Evolutionary conservation across 1,139 yeast genomes (phyloP), one percentile per base, ranked within the genome.

Genomic region (Suhomyces choctaworum): DNA sequence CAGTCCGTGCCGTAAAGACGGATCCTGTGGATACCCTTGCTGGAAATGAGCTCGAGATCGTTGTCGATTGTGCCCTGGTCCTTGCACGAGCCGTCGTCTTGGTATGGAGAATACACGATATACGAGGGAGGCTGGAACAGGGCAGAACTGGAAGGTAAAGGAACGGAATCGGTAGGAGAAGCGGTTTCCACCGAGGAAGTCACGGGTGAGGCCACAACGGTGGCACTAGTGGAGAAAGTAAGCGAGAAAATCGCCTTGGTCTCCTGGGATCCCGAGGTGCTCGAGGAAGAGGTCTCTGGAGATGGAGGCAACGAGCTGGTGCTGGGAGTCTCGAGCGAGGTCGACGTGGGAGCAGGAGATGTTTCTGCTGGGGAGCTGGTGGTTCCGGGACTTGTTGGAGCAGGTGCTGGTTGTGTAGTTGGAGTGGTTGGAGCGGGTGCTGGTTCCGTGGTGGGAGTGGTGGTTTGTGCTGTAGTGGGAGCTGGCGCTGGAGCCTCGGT

Each of bases 1-100:
- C 97, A 89, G 58, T 89, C 96, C 37, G 87, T 82, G 48, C 95
- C 95, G 55, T 89, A 89, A 34, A 86, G 61, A 66, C 97, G 79
- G 39, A 89, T 63, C 34, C 73, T 71, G 23, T 63, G 56, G 47
- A 88, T 80, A 34, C 89, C 87, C 52, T 79, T 80, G 37, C 74
- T 56, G 25, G 61, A 52, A 49, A 89, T 83, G 37, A 64, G 54
- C 20, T 66, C 51, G 37, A 89, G 67, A 56, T 89, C 96, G n/a
- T 64, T 48, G 31, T 61, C 43, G 33, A 89, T 85, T 7, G 73
- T 56, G 38, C 52, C 64, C 22, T 70, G 61, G 40, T 66, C 66
- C 56, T 86, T 89, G 64, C 97, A 89, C 3, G 76, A 48, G 22
- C 82, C 76, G 51, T 78, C 80, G 53, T 77, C 62, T 39, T 75